Percentiles rank a stretch among this genome's conserved stretches.
phyloP scores from a whole-genome alignment of 164 flowering plant species.

The Paratinospora sagittata region DNA sequence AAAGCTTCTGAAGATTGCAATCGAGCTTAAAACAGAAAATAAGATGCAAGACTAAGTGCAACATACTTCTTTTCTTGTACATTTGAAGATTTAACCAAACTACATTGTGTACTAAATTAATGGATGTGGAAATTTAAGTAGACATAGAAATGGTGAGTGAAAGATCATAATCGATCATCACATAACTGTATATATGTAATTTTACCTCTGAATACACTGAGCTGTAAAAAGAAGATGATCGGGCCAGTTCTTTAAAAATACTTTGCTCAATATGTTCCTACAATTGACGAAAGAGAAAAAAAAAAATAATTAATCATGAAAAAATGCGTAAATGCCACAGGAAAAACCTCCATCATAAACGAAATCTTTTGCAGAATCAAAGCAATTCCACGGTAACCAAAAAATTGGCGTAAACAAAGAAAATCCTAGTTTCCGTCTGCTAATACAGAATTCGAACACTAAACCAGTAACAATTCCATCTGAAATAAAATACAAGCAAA shows the following conservation, averaged over 20 bases:
- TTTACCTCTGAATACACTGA: conserved; percentile 47
- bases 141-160: not conserved
- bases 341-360: not conserved
- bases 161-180: not conserved
- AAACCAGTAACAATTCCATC: no score
- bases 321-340: not conserved
- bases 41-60: no score
- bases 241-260: conserved; percentile 22
- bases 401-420: not conserved
- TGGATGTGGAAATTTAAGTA: not conserved
- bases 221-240: conserved; percentile 33
- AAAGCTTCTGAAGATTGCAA: no score
- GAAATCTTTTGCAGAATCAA: not conserved
- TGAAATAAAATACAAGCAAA: not conserved
- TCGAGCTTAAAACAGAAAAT: no score
- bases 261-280: conserved; percentile 19
- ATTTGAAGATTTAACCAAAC: not conserved
- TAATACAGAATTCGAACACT: not conserved
- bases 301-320: not conserved
- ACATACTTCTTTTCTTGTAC: no score
- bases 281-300: not conserved
- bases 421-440: not conserved
- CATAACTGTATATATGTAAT: not conserved
- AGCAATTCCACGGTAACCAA: not conserved
- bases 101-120: not conserved